A percentile compares a stretch with the other conserved stretches of the same genome.
phyloP scores from a whole-genome alignment of 352 stramenopile species.

The Pythium biforme region DNA sequence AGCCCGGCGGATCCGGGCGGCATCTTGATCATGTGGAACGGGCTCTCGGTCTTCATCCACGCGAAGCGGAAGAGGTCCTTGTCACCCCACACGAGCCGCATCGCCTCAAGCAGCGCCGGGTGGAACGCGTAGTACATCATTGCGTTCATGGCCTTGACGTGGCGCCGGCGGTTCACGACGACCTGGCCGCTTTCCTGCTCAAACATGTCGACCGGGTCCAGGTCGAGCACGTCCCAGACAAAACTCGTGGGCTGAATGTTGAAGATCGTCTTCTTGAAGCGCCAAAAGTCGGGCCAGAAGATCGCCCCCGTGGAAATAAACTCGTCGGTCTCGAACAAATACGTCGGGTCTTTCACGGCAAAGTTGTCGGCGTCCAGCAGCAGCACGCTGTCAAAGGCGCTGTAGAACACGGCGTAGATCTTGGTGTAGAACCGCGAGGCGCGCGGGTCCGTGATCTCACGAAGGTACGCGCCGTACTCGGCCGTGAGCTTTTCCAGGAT shows the following conservation, averaged over 20 bases:
- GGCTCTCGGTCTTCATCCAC: constrained; percentile 33
- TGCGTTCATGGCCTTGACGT: constrained; percentile 50
- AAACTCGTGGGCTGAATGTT: constrained; percentile 70
- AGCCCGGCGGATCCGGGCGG: constrained; percentile 21
- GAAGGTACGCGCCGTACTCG: constrained; percentile 51
- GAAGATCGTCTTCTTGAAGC: constrained; percentile 67
- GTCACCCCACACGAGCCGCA: constrained; percentile 72
- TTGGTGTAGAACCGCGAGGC: constrained; percentile 72
- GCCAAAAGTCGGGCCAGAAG: constrained; percentile 85
- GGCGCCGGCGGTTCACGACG: constrained; percentile 50
- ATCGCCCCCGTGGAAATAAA: constrained; percentile 51
- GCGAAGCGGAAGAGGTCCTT: constrained; percentile 70
- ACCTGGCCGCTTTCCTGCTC: constrained; percentile 82
- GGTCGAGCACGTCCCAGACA: constrained; percentile 70
- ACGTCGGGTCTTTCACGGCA: constrained; percentile 56
- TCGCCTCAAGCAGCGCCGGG: constrained; percentile 41
- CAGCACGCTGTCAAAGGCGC: constrained; percentile 66
- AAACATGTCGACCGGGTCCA: constrained; percentile 61
- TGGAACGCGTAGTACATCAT: constrained; percentile 67
- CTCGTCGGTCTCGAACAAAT: constrained; percentile 51
- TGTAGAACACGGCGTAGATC: constrained; percentile 73
- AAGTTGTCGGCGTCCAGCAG: constrained; percentile 81
- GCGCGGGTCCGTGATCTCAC: constrained; percentile 55
- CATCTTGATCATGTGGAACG: constrained; percentile 31
- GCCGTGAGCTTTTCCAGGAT: constrained; percentile 38